These are phyloP conservation scores for Mortierella sp. DNA, from an alignment of 371 early-diverging fungal species.

Conservation along the genomic window DNA sequence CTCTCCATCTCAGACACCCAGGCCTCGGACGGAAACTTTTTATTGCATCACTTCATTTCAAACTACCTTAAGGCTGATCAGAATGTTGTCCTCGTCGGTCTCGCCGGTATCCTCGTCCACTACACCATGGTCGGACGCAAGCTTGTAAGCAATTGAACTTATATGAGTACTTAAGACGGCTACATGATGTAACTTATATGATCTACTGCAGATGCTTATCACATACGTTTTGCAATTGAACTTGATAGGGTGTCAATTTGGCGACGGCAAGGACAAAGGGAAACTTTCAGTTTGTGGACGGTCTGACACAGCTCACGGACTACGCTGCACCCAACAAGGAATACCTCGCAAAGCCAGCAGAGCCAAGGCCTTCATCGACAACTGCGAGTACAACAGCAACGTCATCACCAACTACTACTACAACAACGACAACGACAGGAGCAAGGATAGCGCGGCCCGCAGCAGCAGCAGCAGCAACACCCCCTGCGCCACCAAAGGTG, in stretches of 20 bases:
- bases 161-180: not conserved
- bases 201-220: not conserved
- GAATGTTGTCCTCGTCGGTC: conserved; percentile 72
- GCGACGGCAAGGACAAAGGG: conserved; percentile 66
- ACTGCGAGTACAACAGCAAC: conserved; percentile 29
- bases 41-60: conserved; percentile 78
- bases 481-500: conserved; percentile 36
- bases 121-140: conserved; percentile 77
- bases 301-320: conserved; percentile 68
- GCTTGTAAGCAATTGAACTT: conserved; percentile 61
- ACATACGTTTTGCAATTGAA: not conserved
- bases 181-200: not conserved
- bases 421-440: conserved; percentile 33
- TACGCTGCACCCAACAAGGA: conserved; percentile 58
- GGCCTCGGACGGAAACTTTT: conserved; percentile 76
- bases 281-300: conserved; percentile 73
- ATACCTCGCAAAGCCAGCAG: conserved; percentile 54
- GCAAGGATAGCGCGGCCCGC: conserved; percentile 23
- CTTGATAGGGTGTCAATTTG: conserved; percentile 72
- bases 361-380: conserved; percentile 51
- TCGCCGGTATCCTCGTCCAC: conserved; percentile 77
- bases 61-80: conserved; percentile 73
- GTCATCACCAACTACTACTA: conserved; percentile 28
- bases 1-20: conserved; percentile 76
- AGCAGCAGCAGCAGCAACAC: conserved; percentile 23